phyloP scores from a whole-genome alignment of 1,284 basidiomycete species.

The Ustilago loliicola region DNA sequence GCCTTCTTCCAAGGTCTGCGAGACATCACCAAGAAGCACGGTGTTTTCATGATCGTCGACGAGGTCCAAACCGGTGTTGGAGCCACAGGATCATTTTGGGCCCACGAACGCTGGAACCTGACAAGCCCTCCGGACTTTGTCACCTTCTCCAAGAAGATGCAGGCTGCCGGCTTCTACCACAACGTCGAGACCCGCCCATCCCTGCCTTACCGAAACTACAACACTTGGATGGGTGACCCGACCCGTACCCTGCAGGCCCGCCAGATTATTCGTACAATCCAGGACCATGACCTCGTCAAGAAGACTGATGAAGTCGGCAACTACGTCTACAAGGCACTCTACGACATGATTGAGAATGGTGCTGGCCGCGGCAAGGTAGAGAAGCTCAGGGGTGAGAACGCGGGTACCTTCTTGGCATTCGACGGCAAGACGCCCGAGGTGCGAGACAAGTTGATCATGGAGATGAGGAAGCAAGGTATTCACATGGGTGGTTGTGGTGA shows the following conservation, averaged over 20 bases:
- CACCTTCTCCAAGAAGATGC: slow-evolving; percentile 72
- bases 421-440: slow-evolving; percentile 71
- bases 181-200: slow-evolving; percentile 73
- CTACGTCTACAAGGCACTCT: slow-evolving; percentile 69
- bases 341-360: slow-evolving; percentile 60
- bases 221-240: slow-evolving; percentile 73
- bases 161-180: slow-evolving; percentile 74
- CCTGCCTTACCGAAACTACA: slow-evolving; percentile 73
- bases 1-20: slow-evolving; percentile 74
- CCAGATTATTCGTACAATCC: slow-evolving; percentile 73
- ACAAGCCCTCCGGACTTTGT: slow-evolving; percentile 73
- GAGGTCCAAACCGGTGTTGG: slow-evolving; percentile 75
- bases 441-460: slow-evolving; percentile 72
- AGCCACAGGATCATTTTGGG: slow-evolving; percentile 76
- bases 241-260: slow-evolving; percentile 74
- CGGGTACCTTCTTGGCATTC: slow-evolving; percentile 74
- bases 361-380: slow-evolving; percentile 59
- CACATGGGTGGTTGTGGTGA: slow-evolving; percentile 72
- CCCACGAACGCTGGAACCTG: slow-evolving; percentile 75
- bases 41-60: slow-evolving; percentile 75
- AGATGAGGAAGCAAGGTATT: slow-evolving; percentile 72
- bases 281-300: slow-evolving; percentile 70
- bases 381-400: slow-evolving; percentile 73
- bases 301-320: slow-evolving; percentile 71
- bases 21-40: slow-evolving; percentile 71